These are phyloP conservation scores for Theobroma grandiflorum DNA, from an alignment of 441 rosid species.

Conservation along the genomic window DNA sequence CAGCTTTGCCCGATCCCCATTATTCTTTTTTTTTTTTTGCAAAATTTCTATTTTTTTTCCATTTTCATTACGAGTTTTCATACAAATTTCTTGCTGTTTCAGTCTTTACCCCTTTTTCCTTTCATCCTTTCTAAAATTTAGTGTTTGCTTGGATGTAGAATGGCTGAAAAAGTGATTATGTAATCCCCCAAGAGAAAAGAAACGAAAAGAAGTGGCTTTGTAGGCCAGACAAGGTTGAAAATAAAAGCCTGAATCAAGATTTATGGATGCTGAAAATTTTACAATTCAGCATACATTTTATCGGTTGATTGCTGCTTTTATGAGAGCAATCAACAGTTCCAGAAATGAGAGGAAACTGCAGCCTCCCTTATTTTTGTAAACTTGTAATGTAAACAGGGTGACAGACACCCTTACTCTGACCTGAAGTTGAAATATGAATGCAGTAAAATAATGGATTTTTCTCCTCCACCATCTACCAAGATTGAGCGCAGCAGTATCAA, in stretches of 20 bases:
- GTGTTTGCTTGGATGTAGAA: no score
- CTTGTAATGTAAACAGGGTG: no score
- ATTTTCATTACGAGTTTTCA: no score
- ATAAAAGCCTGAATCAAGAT: not conserved
- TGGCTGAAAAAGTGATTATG: no score
- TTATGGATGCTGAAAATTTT: not conserved
- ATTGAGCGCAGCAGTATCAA: not conserved
- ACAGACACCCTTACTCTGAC: no score
- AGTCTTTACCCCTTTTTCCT: no score
- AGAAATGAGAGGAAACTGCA: not conserved
- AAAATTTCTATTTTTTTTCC: no score
- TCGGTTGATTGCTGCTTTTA: not conserved
- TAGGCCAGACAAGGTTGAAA: not conserved
- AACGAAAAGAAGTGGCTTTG: not conserved
- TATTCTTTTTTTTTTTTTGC: no score
- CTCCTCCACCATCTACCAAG: slow-evolving; percentile 12
- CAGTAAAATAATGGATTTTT: not conserved
- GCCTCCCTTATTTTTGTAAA: not conserved
- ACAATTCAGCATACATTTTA: not conserved
- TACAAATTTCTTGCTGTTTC: no score
- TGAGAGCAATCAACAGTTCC: not conserved
- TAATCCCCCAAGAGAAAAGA: no score
- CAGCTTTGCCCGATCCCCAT: no score
- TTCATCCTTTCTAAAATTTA: no score
- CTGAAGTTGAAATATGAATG: not conserved